A percentile compares a stretch with the other conserved stretches of the same genome.
These are phyloP conservation scores for Kitagawia praeruptora DNA, from an alignment of 129 eudicot genomes.

Conservation along the genomic window DNA sequence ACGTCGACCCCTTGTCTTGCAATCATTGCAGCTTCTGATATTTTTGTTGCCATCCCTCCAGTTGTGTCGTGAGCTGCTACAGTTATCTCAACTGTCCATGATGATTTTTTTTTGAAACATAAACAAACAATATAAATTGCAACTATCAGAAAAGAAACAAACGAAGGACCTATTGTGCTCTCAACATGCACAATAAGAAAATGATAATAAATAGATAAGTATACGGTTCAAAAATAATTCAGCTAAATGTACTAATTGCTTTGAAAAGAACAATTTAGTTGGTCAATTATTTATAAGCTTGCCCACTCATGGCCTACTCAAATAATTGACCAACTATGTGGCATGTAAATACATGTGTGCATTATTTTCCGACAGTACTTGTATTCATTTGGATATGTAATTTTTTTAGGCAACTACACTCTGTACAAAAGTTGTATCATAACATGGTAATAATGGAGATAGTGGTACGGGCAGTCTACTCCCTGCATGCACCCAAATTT, in stretches of 20 bases:
- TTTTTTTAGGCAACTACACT: neutral
- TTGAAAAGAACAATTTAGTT: neutral
- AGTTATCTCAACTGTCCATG: constrained; percentile 62
- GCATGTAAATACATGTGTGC: no score
- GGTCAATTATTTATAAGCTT: no score
- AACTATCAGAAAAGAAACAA: neutral
- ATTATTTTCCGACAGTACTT: no score
- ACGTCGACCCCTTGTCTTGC: constrained; percentile 90
- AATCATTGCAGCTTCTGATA: constrained; percentile 91
- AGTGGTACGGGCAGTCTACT: neutral
- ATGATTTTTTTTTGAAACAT: neutral
- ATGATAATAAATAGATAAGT: neutral
- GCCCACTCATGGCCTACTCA: neutral
- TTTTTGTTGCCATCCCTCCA: constrained; percentile 92
- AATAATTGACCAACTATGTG: neutral
- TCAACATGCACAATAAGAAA: neutral
- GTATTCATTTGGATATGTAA: neutral
- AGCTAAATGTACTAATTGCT: neutral
- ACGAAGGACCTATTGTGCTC: neutral
- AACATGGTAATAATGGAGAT: neutral
- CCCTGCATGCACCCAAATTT: neutral
- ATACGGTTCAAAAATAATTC: neutral
- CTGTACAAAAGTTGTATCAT: neutral
- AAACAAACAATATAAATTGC: neutral
- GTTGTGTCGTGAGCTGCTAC: constrained; percentile 98